These are phyloP conservation scores for Pythium dissotocum DNA, from an alignment of 352 stramenopile species.

Conservation along the genomic window DNA sequence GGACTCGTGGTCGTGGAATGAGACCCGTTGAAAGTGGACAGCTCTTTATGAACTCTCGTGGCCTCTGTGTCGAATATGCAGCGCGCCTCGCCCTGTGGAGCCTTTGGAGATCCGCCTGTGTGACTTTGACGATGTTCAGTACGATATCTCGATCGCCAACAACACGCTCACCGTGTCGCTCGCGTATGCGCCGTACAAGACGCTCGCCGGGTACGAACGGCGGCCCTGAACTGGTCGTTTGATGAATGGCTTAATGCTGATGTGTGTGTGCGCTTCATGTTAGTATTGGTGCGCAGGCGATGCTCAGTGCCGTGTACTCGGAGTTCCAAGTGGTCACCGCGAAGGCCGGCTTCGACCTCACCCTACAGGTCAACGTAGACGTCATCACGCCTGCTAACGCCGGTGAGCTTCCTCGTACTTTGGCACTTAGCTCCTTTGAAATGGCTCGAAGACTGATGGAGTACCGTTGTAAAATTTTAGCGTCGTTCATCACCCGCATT, in stretches of 20 bases:
- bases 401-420: constrained; percentile 30
- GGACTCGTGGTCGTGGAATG: background rate
- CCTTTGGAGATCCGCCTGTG: constrained; percentile 77
- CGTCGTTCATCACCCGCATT: constrained; percentile 71
- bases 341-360: constrained; percentile 81
- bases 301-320: constrained; percentile 72
- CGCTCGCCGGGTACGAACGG: constrained; percentile 48
- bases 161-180: constrained; percentile 73
- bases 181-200: constrained; percentile 77
- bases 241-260: background rate
- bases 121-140: constrained; percentile 89
- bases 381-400: constrained; percentile 68
- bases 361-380: constrained; percentile 77
- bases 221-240: background rate
- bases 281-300: constrained; percentile 66
- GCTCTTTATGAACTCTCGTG: background rate
- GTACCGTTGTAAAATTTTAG: constrained; percentile 25
- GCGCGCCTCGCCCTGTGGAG: constrained; percentile 72
- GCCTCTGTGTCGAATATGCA: constrained; percentile 24
- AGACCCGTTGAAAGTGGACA: background rate
- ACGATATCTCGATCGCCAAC: constrained; percentile 75
- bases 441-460: background rate
- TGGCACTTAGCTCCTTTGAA: background rate
- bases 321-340: constrained; percentile 68
- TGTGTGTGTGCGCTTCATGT: background rate